Percentiles rank a stretch among this genome's conserved stretches.
These are phyloP conservation scores for Rosa lucieae DNA, from an alignment of 306 rosid species.

Conservation along the genomic window DNA sequence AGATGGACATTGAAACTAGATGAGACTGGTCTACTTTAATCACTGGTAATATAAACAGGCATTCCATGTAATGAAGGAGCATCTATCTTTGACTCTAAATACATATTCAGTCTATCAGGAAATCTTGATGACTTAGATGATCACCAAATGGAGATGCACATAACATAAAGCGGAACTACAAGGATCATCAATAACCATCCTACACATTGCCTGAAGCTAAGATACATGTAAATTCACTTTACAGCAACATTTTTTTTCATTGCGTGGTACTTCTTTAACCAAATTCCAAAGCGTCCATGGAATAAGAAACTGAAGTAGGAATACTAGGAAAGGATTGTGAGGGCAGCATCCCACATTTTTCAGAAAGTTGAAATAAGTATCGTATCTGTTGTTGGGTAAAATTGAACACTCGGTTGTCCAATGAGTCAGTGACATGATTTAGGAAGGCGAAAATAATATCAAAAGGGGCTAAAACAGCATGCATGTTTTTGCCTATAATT, in stretches of 20 bases:
- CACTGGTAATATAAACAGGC: neutral
- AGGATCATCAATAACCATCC: neutral
- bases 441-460: neutral
- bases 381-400: neutral
- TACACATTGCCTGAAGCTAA: neutral
- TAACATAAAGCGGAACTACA: neutral
- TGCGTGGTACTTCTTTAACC: neutral
- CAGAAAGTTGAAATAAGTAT: neutral
- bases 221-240: neutral
- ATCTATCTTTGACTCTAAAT: neutral
- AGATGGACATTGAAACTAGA: constrained; percentile 13
- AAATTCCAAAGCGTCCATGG: neutral
- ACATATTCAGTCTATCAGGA: neutral
- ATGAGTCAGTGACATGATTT: neutral
- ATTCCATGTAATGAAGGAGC: neutral
- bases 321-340: neutral
- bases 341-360: neutral
- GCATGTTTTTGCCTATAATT: neutral
- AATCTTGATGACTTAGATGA: neutral
- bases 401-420: neutral
- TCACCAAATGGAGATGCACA: neutral
- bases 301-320: constrained; percentile 1
- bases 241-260: neutral
- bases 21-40: constrained; percentile 3
- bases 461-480: neutral